phyloP scores from a whole-genome alignment of 78 protist genomes.

The Dictyostelium brefeldianum region DNA sequence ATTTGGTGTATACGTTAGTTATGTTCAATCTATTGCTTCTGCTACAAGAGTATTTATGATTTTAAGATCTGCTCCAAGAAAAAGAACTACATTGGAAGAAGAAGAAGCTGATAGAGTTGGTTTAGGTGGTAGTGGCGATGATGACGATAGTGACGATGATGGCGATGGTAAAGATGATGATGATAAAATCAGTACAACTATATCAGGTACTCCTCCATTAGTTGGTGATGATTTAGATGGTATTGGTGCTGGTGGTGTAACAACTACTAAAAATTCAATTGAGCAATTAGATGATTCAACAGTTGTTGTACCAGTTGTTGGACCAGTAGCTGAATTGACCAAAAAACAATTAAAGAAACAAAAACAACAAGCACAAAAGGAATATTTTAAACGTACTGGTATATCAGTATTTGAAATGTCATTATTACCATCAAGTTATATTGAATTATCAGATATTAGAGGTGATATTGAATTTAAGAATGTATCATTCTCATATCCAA shows the following conservation, averaged over 20 bases:
- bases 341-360: slow-evolving; percentile 44
- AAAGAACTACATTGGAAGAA: slow-evolving; percentile 27
- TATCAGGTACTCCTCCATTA: not conserved
- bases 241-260: not conserved
- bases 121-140: not conserved
- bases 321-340: not conserved
- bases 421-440: slow-evolving; percentile 12
- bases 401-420: slow-evolving; percentile 49
- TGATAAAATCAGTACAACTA: not conserved
- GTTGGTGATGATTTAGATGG: slow-evolving; percentile 5
- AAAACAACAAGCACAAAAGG: slow-evolving; percentile 40
- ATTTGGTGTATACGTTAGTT: slow-evolving; percentile 63
- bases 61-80: slow-evolving; percentile 65
- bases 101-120: not conserved
- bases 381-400: slow-evolving; percentile 39
- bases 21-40: slow-evolving; percentile 60
- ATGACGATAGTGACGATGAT: not conserved
- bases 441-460: not conserved
- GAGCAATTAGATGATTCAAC: slow-evolving; percentile 12
- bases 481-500: slow-evolving; percentile 87
- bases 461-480: slow-evolving; percentile 85
- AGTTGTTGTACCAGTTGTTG: not conserved
- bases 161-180: not conserved
- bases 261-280: not conserved
- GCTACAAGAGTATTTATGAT: slow-evolving; percentile 68